These are phyloP conservation scores for Phytopythium cucurbitacearum DNA, from an alignment of 352 stramenopile genomes.

Conservation along the genomic window DNA sequence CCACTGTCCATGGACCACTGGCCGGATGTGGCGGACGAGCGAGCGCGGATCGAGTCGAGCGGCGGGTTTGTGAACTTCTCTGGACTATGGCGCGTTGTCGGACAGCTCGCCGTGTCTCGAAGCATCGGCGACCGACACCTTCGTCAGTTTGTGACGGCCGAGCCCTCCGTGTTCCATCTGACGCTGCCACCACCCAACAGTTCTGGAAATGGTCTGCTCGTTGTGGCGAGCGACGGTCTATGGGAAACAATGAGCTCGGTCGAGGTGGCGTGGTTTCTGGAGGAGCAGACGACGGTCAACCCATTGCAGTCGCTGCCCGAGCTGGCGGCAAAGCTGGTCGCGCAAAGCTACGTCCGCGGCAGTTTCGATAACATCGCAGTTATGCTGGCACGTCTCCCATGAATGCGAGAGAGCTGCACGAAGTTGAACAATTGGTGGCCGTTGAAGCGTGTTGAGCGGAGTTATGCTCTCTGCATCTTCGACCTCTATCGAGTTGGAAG, in stretches of 20 bases:
- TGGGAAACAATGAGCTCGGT: slow-evolving; percentile 66
- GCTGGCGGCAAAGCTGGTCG: slow-evolving; percentile 73
- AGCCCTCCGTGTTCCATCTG: slow-evolving; percentile 69
- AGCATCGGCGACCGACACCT: slow-evolving; percentile 90
- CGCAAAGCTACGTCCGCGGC: slow-evolving; percentile 92
- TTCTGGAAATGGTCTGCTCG: slow-evolving; percentile 16
- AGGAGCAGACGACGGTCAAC: slow-evolving; percentile 33
- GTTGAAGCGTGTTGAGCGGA: slow-evolving; percentile 1
- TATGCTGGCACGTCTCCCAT: slow-evolving; percentile 34
- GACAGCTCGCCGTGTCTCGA: slow-evolving; percentile 88
- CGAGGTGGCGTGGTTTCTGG: slow-evolving; percentile 48
- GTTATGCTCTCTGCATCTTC: slow-evolving; percentile 2
- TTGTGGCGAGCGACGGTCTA: slow-evolving; percentile 73
- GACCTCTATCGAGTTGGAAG: too few species aligned
- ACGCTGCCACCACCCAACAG: slow-evolving; percentile 1
- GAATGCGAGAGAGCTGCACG: neutral
- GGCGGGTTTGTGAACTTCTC: slow-evolving; percentile 67
- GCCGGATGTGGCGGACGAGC: slow-evolving; percentile 45
- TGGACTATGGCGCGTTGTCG: slow-evolving; percentile 85
- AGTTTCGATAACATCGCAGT: slow-evolving; percentile 94
- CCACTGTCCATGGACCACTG: slow-evolving; percentile 59
- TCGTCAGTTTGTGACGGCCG: slow-evolving; percentile 71
- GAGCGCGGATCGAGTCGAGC: slow-evolving; percentile 65
- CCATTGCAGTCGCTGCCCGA: slow-evolving; percentile 42
- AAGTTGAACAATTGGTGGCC: slow-evolving; percentile 12